Evolutionary conservation across 805 yeast species (phyloP), one percentile per base, ranked within the genome.

Genomic region (Wickerhamiella qilinensis): DNA sequence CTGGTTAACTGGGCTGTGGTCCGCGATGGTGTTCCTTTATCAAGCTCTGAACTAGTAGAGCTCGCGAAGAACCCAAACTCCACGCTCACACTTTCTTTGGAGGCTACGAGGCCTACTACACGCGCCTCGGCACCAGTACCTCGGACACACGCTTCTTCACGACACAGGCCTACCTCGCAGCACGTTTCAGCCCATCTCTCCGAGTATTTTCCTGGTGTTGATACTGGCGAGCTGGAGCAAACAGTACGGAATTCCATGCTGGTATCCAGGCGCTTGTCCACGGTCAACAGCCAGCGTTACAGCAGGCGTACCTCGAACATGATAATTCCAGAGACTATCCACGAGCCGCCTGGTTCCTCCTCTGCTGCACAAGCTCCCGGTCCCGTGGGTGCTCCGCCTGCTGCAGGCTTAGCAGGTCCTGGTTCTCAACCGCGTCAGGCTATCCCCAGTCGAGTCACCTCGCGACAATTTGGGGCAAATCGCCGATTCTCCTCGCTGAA

Each of bases 91-190:
- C 35, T 37, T 7, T 7, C 14, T 18, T 20, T 30, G 8, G 33
- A 28, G 15, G 30, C 30, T 15, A 7, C 15, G 5, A 14, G 7
- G 30, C 25, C 25, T 6, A 6, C 25, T 7, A 11, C 25, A 6
- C 25, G 25, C 25, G 25, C 25, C 25, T 22, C 25, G 9, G 25
- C 25, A 6, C 25, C 31, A 21, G 20, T 20, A 9, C n/a, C 22
- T 7, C 17, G 17, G 7, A 27, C 12, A 32, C 7, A 19, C 38
- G 3, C 40, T 93, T 12, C 31, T 17, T 35, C 37, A 15, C 16
- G 93, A 19, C 94, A 83, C 56, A 67, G 98, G 51, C 98, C 98
- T 5, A 86, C 97, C 1, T 77, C 91, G 43, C 93, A 84, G 53
- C 69, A 86, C 48, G 91, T 88, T 43, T 82, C 96, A 1, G 75